phyloP scores from a whole-genome alignment of 2,329 filamentous ascomycete genomes.

The Penicillium aurantiogriseum region DNA sequence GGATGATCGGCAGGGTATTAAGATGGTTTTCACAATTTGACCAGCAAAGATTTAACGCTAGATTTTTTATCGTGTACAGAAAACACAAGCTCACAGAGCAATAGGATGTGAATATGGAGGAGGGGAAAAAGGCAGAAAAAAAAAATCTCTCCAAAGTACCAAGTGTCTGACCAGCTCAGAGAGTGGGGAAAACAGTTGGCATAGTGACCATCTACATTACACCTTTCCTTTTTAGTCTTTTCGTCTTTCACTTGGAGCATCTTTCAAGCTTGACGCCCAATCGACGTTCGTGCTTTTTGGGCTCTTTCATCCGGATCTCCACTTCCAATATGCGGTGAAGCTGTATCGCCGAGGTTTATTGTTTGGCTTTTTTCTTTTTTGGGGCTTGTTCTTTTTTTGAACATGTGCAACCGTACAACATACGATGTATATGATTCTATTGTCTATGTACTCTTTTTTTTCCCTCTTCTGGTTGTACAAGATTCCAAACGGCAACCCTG shows the following conservation, averaged over 20 bases:
- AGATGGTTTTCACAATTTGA: slow-evolving; percentile 23
- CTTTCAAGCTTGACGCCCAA: slow-evolving; percentile 14
- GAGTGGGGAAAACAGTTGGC: slow-evolving; percentile 19
- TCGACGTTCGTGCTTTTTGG: slow-evolving; percentile 8
- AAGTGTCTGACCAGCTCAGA: not conserved
- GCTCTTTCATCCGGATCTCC: slow-evolving; percentile 15
- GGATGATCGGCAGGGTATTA: slow-evolving; percentile 16
- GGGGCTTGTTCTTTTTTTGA: not conserved
- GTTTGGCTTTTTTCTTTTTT: not conserved
- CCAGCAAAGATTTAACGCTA: slow-evolving; percentile 27
- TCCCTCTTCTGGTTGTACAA: not conserved
- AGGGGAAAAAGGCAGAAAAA: slow-evolving; percentile 20
- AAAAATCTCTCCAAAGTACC: slow-evolving; percentile 1
- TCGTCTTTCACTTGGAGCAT: not conserved
- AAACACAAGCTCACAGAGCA: slow-evolving; percentile 22
- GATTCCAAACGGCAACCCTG: not conserved
- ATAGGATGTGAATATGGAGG: slow-evolving; percentile 8
- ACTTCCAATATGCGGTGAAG: slow-evolving; percentile 27
- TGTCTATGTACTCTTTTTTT: not conserved
- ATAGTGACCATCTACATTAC: slow-evolving; percentile 24
- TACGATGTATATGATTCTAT: not conserved
- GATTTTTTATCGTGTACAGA: slow-evolving; percentile 20
- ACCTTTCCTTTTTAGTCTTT: slow-evolving; percentile 5
- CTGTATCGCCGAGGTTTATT: slow-evolving; percentile 17
- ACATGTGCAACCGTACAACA: not conserved